phyloP scores from a whole-genome alignment of 2,329 filamentous ascomycete species.

The Thyridium curvatum region DNA sequence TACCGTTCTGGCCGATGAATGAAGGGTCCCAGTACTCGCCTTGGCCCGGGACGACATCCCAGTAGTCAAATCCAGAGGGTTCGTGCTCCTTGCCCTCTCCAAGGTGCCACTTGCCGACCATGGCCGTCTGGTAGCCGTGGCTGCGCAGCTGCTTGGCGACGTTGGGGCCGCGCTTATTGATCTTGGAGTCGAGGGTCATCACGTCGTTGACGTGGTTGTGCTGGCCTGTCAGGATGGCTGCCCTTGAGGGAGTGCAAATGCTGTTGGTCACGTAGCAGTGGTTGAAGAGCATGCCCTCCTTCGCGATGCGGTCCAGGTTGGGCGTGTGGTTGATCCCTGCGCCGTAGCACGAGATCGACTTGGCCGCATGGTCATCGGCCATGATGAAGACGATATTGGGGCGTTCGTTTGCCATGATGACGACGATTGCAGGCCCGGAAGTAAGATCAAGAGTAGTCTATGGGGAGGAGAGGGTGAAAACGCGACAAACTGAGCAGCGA shows the following conservation, averaged over 20 bases:
- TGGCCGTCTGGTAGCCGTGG: conserved; percentile 42
- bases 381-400: conserved; percentile 45
- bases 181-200: conserved; percentile 39
- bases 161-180: conserved; percentile 43
- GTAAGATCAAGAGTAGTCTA: too few relatives aligned
- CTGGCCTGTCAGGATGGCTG: conserved; percentile 41
- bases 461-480: neutral
- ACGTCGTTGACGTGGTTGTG: conserved; percentile 49
- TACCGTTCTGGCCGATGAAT: conserved; percentile 35
- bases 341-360: conserved; percentile 41
- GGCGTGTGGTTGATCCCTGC: conserved; percentile 45
- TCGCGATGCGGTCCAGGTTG: conserved; percentile 41
- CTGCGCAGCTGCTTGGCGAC: conserved; percentile 42
- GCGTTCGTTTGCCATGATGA: neutral
- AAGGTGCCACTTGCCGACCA: conserved; percentile 49
- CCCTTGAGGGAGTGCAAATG: conserved; percentile 46
- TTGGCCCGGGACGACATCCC: conserved; percentile 43
- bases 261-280: conserved; percentile 49
- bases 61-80: conserved; percentile 45
- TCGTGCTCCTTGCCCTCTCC: conserved; percentile 38
- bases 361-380: conserved; percentile 47
- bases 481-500: too few relatives aligned
- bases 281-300: conserved; percentile 43
- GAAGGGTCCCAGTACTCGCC: conserved; percentile 45
- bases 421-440: neutral